A percentile compares a stretch with the other conserved stretches of the same genome.
phyloP scores from a whole-genome alignment of 73 alveolate species.

The Symbiodinium natans region DNA sequence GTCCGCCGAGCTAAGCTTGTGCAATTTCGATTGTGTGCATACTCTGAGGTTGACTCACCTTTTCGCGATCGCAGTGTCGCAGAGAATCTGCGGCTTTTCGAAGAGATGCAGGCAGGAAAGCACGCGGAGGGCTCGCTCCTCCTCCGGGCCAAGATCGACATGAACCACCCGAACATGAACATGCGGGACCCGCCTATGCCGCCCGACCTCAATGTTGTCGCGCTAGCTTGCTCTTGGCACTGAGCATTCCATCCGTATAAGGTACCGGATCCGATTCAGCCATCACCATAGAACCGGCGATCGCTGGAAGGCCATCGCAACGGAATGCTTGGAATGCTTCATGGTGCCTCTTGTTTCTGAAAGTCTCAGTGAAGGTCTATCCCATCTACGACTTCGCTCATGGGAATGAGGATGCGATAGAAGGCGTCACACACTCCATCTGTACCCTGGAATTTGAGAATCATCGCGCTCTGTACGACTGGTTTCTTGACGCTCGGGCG shows the following conservation, averaged over 20 bases:
- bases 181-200: conserved; percentile 98
- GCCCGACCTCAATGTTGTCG: conserved; percentile 94
- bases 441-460: conserved; percentile 98
- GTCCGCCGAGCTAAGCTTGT: background rate
- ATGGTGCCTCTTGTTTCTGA: no score
- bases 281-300: conserved; percentile 98
- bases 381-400: conserved; percentile 99
- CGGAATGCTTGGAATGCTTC: background rate
- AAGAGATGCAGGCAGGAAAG: conserved; percentile 97
- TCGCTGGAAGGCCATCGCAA: conserved; percentile 95
- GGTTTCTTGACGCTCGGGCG: conserved; percentile 96
- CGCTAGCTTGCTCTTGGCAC: no score
- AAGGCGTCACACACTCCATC: conserved; percentile 97
- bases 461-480: conserved; percentile 98
- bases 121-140: conserved; percentile 97
- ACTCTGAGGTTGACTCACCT: conserved; percentile 96
- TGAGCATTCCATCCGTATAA: background rate
- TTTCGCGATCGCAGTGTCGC: conserved; percentile 97
- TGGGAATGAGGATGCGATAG: conserved; percentile 97
- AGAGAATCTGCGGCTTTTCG: conserved; percentile 97
- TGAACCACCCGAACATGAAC: conserved; percentile 98
- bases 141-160: conserved; percentile 98
- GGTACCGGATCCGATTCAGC: conserved; percentile 69
- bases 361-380: conserved; percentile 98
- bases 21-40: background rate